Base-by-base conservation (phyloP, 148 eudicot species). In the Salicornia ramosissima region DNA sequence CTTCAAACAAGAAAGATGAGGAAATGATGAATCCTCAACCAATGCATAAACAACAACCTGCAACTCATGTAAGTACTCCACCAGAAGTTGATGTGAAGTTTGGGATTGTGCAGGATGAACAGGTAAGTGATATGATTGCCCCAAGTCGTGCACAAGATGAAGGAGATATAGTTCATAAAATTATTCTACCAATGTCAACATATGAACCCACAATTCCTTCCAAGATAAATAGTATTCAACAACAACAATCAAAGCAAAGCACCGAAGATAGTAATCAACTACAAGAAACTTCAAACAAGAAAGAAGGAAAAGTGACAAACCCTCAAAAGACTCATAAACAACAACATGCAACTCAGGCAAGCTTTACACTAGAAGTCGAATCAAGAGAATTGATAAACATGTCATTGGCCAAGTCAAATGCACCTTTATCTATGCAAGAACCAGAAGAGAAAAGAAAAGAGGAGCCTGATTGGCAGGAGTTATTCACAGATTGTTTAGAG, bases 401-500 rank as follows among this genome's bases (percentile, higher is more conserved):
- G 24, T 54, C 30, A 52, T 76, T 65, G 40, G 80, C 47, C 26
- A 55, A 63, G 10, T 53, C 72, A 43, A 50, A 33, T 28, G 22
- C 40, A 13, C 67, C 79, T 39, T 42, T 33, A 22, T 55, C 65
- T 15, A 42, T 16, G 34, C 42, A 43, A 68, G 68, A 39, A 67
- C 54, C 43, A 2, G 73, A 64, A 50, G 39, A 68, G 57, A 67
- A 56, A 14, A 74, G 75, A 36, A 42, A 77, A 31, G 85, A 75
- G 10, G 86, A 84, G 52, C 71, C 75, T 10, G 81, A 80, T 63
- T 93, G 96, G 96, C 84, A 80, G 68, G 74, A 87, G 64, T 74
- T 88, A 81, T 85, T 88, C 70, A 72, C 78, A 72, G 80, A 76
- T 28, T 91, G 93, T 12, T 43, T 82, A 68, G 91, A 87, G 71